Conservation (phyloP, 2,329 filamentous ascomycete species). For the Colletotrichum shisoi region DNA sequence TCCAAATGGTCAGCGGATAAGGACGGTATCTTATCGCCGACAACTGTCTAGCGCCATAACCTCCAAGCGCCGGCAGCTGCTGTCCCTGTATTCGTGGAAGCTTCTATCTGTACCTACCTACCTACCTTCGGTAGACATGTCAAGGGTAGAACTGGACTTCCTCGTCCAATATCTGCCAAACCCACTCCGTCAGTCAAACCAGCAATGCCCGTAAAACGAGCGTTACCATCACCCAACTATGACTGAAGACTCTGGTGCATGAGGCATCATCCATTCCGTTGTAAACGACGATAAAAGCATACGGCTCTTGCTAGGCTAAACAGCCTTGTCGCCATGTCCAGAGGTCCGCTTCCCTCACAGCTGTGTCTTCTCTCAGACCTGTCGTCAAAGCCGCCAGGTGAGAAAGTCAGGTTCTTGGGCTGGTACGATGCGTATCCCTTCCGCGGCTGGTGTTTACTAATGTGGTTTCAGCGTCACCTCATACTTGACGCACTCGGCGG, state of each 20-base stretch:
- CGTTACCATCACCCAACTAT: background rate
- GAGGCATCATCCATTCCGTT: background rate
- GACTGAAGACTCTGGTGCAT: too few species aligned
- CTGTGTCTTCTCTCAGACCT: slow-evolving; percentile 72
- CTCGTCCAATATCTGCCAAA: background rate
- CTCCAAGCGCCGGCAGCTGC: background rate
- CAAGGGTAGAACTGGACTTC: too few species aligned
- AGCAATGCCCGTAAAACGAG: background rate
- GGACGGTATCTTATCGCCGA: slow-evolving; percentile 14
- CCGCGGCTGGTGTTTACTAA: slow-evolving; percentile 40
- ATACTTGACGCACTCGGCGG: slow-evolving; percentile 64
- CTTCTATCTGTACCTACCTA: background rate
- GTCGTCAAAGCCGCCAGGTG: slow-evolving; percentile 58
- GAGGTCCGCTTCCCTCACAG: slow-evolving; percentile 69
- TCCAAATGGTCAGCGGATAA: slow-evolving; percentile 4
- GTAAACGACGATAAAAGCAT: background rate
- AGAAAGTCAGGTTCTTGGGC: slow-evolving; percentile 91
- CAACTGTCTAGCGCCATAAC: background rate
- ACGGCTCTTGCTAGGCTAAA: background rate
- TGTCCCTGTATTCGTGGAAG: background rate
- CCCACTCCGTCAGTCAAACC: background rate
- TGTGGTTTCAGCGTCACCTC: slow-evolving; percentile 55
- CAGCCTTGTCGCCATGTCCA: slow-evolving; percentile 53
- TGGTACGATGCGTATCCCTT: slow-evolving; percentile 66
- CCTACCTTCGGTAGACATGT: too few species aligned